Evolutionary conservation across 257 asterid species (phyloP), one percentile per base, ranked within the genome.

Genomic region (Gentiana macrophylla): DNA sequence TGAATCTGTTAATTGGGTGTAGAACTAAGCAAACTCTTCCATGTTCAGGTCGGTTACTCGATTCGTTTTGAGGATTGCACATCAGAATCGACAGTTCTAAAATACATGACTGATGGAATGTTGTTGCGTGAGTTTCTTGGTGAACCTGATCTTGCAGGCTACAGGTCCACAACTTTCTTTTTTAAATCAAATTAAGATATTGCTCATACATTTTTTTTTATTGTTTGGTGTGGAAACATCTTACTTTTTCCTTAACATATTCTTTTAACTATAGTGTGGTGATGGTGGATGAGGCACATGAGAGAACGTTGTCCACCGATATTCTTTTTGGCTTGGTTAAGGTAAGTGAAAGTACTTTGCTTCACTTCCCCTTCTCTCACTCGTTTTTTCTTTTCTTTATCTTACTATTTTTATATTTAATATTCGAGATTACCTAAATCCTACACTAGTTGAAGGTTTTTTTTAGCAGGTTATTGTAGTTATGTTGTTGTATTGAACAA

Each of bases 261-360:
- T 55, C 51, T 61, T 60, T 51, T 48, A 43, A 57, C 9, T 44
- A 56, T 77, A 90, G 97, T 79, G 97, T 92, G 49, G 74, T 88
- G 56, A 88, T 92, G 94, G 93, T 92, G 61, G 98, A 88, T 53
- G 98, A 92, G 82, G 98, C 98, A 57, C 98, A 85, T 33, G 98
- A 88, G 69, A 82, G 97, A 65, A 88, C 97, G 6, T 73, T 92
- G 32, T 92, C 97, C 10, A 92, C 97, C 1, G 97, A 92, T 54
- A 77, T 92, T 47, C 78, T 92, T 43, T 92, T 92, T 76, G 98
- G 95, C 59, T 80, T 92, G 71, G 94, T 92, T 57, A 90, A 90
- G 86, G 96, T 68, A 72, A 72, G 56, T 46, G 43, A 49, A 37
- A 7, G 3, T 11, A 15, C 24, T 57, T 36, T 51, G 15, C 37